Evolutionary conservation across 768 basidiomycete species (phyloP).

Genomic region (Mycena floridula): DNA sequence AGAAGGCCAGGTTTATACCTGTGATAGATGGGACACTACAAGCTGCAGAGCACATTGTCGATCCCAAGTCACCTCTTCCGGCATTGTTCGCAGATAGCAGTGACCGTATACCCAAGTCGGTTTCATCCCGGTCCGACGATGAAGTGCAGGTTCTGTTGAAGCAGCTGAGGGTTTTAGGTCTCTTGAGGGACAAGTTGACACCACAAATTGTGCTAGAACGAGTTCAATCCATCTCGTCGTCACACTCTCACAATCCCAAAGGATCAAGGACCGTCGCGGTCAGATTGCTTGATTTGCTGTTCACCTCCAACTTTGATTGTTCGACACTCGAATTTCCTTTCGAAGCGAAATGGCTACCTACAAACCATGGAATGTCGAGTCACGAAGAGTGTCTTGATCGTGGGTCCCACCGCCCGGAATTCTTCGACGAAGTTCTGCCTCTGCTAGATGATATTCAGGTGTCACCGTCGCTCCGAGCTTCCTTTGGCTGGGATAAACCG

Average conservation of each 20-base stretch:
- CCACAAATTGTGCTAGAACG: slow-evolving; percentile 27
- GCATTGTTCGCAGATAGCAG: slow-evolving; percentile 16
- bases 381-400: slow-evolving; percentile 20
- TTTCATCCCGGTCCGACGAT: slow-evolving; percentile 13
- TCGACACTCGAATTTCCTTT: slow-evolving; percentile 4
- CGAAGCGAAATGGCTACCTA: slow-evolving; percentile 31
- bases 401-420: slow-evolving; percentile 8
- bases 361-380: slow-evolving; percentile 7
- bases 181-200: slow-evolving; percentile 25
- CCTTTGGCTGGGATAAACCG: slow-evolving; percentile 34
- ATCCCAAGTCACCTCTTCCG: slow-evolving; percentile 25
- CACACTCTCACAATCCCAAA: slow-evolving; percentile 2
- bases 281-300: slow-evolving; percentile 17
- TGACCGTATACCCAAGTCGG: slow-evolving; percentile 12
- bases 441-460: slow-evolving; percentile 18
- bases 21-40: neutral
- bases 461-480: slow-evolving; percentile 4
- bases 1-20: slow-evolving; percentile 20
- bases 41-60: slow-evolving; percentile 21
- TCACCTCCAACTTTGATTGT: slow-evolving; percentile 11
- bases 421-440: slow-evolving; percentile 26
- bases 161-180: slow-evolving; percentile 5
- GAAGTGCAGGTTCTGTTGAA: neutral
- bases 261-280: slow-evolving; percentile 10
- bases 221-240: slow-evolving; percentile 24